Evolutionary conservation across 805 yeast species (phyloP).

Genomic region (Wickerhamomyces pijperi): DNA sequence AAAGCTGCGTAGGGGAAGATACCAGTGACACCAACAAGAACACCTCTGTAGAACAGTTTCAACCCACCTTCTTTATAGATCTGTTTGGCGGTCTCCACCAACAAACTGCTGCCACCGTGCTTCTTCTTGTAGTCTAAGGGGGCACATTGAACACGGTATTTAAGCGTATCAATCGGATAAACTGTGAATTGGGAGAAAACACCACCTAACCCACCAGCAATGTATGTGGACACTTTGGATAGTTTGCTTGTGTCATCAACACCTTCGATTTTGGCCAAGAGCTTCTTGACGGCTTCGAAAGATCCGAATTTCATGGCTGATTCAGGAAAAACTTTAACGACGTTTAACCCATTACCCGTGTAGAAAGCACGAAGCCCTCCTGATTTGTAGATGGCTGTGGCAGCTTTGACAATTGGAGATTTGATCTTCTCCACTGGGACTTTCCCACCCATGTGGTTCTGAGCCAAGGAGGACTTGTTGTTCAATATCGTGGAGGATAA

Average conservation of each 20-base stretch:
- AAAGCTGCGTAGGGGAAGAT: conserved; percentile 96
- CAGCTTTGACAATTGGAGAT: conserved; percentile 75
- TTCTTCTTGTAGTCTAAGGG: conserved; percentile 43
- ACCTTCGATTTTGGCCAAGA: conserved; percentile 68
- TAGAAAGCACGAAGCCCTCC: conserved; percentile 86
- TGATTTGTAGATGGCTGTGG: conserved; percentile 68
- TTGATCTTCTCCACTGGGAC: conserved; percentile 34
- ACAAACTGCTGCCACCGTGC: conserved; percentile 47
- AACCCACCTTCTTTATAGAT: conserved; percentile 78
- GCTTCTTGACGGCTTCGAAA: conserved; percentile 75
- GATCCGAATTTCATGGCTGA: conserved; percentile 96
- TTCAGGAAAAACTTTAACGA: conserved; percentile 91
- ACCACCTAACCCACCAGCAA: conserved; percentile 96
- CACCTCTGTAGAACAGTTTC: conserved; percentile 73
- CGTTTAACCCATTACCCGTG: conserved; percentile 91
- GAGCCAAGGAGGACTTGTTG: conserved; percentile 37
- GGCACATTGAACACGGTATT: conserved; percentile 90
- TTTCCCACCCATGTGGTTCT: conserved; percentile 25
- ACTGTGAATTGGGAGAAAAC: conserved; percentile 86
- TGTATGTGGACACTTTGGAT: conserved; percentile 68
- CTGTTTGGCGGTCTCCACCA: conserved; percentile 57
- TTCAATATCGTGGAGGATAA: conserved; percentile 58
- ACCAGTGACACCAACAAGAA: conserved; percentile 85
- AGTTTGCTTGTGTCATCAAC: conserved; percentile 56
- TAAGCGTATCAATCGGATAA: conserved; percentile 91